Base-by-base conservation (phyloP, 2,329 filamentous ascomycete genomes). In the Xylariaceae sp. region DNA sequence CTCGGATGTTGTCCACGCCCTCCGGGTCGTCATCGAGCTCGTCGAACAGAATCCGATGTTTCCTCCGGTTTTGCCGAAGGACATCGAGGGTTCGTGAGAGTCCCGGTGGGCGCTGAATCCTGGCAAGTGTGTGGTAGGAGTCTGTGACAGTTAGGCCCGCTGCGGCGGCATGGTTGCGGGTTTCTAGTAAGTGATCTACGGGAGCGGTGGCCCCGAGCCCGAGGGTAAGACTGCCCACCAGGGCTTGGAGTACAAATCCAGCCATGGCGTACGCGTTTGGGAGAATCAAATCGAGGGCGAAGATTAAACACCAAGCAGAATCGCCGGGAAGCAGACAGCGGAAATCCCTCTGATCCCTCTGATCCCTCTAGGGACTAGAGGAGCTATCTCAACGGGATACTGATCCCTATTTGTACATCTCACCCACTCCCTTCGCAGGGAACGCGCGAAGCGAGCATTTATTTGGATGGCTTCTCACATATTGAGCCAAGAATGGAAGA, bases 101-200 rank as follows among this genome's bases (percentile, higher is more conserved):
- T 29, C 58, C 44, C 21, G 59, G 53, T 7, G 43, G 20, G 19
- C 56, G 45, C 14, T 21, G 48, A 18, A 64, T 48, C 45, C 61
- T 60, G 10, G 54, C 29, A 9, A 67, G 57, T 0, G 64, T 49
- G 45, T 61, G 58, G 41, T 55, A 65, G 20, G 57, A 61, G 12
- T 67, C 63, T 7, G 63, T 65, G 18, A 65, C 52, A 40, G 57
- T 23, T 9, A 67, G 50, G 1, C 62, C 63, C 4, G 60, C 64
- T 26, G 63, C 50, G 14, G 61, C 44, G 20, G 61, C 56, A 21
- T 63, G 60, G 43, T 51, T 44, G 2, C 49, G 59, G 19, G 60
- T 52, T 29, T 59, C 37, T 10, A 50, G 26, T 14, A 52, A 44
- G 23, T 59, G 52, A 16, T 60, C 51, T 12, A 62, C 46, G 9